phyloP scores from a whole-genome alignment of 345 rosid genomes.

The Mallotus nudiflorus region DNA sequence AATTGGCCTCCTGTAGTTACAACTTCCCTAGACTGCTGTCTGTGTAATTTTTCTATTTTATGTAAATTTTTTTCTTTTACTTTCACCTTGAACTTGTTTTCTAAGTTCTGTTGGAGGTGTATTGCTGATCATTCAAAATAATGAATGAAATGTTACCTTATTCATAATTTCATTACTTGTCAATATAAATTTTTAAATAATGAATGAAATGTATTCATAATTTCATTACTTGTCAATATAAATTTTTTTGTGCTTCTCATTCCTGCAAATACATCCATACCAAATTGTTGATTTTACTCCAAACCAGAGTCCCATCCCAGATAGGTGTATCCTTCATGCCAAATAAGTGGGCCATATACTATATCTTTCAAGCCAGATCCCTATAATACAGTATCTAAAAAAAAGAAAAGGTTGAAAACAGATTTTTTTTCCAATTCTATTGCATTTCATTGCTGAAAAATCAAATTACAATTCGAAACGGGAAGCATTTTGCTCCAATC shows the following conservation, averaged over 20 bases:
- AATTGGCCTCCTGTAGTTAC: constrained; percentile 47
- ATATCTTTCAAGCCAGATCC: background rate
- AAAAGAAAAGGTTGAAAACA: background rate
- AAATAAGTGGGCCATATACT: background rate
- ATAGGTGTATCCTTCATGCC: too few species aligned
- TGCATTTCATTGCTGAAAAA: background rate
- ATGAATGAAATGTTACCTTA: background rate
- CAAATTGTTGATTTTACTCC: too few species aligned
- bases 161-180: background rate
- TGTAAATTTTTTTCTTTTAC: constrained; percentile 27
- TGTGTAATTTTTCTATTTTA: background rate
- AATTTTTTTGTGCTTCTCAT: background rate
- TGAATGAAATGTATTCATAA: background rate
- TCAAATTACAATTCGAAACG: background rate
- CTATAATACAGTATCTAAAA: background rate
- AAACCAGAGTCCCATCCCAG: too few species aligned
- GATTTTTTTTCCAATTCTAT: background rate
- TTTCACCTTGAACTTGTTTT: constrained; percentile 2
- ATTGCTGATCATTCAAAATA: too few species aligned
- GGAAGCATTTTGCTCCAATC: background rate
- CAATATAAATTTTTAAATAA: background rate
- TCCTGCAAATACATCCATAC: background rate
- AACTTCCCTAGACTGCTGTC: background rate
- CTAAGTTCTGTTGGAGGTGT: constrained; percentile 16
- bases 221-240: background rate